These are phyloP conservation scores for Aureobasidium subglaciale DNA, from an alignment of 2,329 filamentous ascomycete species.

Conservation along the genomic window DNA sequence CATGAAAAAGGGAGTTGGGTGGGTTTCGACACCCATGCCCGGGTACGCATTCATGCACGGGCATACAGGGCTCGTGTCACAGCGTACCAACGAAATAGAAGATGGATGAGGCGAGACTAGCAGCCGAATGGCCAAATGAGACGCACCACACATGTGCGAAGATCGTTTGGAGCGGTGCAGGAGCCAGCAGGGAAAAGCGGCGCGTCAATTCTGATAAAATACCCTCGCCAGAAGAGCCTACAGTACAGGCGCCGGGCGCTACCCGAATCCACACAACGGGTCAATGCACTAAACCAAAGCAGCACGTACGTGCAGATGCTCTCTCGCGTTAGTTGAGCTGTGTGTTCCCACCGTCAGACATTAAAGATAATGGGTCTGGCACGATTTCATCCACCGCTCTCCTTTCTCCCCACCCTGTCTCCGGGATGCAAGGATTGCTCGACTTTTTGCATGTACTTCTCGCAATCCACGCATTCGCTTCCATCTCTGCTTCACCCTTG, in stretches of 20 bases:
- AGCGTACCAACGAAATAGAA: conserved; percentile 4
- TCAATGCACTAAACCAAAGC: conserved; percentile 16
- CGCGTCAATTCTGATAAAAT: conserved; percentile 6
- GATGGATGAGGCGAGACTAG: conserved; percentile 6
- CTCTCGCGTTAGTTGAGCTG: conserved; percentile 14
- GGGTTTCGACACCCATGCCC: conserved; percentile 9
- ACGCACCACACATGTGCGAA: neutral
- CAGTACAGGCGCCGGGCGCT: conserved; percentile 14
- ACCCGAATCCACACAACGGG: conserved; percentile 13
- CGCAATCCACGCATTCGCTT: conserved; percentile 5
- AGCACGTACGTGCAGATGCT: conserved; percentile 15
- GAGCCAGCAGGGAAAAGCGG: conserved; percentile 10
- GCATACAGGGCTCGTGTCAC: conserved; percentile 10
- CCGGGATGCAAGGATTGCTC: conserved; percentile 12
- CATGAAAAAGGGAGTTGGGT: conserved; percentile 2
- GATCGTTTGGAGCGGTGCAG: conserved; percentile 4
- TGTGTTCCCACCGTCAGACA: conserved; percentile 15
- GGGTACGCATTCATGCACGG: conserved; percentile 9
- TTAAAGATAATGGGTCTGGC: conserved; percentile 15
- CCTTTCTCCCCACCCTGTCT: conserved; percentile 3
- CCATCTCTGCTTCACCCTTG: conserved; percentile 1
- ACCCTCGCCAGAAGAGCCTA: conserved; percentile 11
- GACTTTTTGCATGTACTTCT: conserved; percentile 8
- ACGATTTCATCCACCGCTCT: conserved; percentile 14
- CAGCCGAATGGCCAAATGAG: conserved; percentile 10